These are phyloP conservation scores for Miscanthus lutarioriparius DNA, from an alignment of 176 grass and related monocot species.

Conservation along the genomic window DNA sequence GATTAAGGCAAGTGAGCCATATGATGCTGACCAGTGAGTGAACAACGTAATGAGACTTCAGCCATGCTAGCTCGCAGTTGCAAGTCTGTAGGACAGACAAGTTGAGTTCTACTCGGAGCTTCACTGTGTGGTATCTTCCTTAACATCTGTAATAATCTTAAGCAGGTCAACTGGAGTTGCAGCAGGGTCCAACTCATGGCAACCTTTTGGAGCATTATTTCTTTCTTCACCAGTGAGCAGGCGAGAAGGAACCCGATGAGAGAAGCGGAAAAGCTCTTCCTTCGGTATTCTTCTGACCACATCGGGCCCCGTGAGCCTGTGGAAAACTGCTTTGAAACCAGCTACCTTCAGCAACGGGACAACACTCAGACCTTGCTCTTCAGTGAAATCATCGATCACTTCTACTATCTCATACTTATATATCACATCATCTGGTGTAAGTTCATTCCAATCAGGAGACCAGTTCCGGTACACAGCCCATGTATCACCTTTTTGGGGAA, in stretches of 20 bases:
- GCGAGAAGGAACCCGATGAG: constrained; percentile 67
- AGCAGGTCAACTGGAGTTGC: constrained; percentile 66
- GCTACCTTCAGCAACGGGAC: constrained; percentile 64
- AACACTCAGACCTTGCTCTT: constrained; percentile 47
- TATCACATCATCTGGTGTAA: constrained; percentile 61
- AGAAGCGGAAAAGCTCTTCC: constrained; percentile 82
- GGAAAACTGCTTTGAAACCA: constrained; percentile 71
- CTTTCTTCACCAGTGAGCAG: constrained; percentile 71
- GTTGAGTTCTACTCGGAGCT: constrained; percentile 31
- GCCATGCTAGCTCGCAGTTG: background rate
- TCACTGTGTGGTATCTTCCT: constrained; percentile 36
- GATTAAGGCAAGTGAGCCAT: constrained; percentile 12
- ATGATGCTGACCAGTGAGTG: constrained; percentile 5
- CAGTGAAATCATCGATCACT: constrained; percentile 52
- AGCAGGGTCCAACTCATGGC: constrained; percentile 72
- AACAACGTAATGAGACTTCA: constrained; percentile 6
- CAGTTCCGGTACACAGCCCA: constrained; percentile 72
- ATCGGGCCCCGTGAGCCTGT: constrained; percentile 33
- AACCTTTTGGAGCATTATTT: constrained; percentile 64
- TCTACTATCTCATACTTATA: constrained; percentile 70
- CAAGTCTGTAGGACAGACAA: background rate
- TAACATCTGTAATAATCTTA: constrained; percentile 58
- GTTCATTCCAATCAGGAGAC: constrained; percentile 65
- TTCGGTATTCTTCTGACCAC: constrained; percentile 54
- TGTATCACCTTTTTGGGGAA: constrained; percentile 66